A percentile compares a stretch with the other conserved stretches of the same genome.
Conservation (phyloP, 768 basidiomycete species). For the Rhodosporidiobolus odoratus region DNA sequence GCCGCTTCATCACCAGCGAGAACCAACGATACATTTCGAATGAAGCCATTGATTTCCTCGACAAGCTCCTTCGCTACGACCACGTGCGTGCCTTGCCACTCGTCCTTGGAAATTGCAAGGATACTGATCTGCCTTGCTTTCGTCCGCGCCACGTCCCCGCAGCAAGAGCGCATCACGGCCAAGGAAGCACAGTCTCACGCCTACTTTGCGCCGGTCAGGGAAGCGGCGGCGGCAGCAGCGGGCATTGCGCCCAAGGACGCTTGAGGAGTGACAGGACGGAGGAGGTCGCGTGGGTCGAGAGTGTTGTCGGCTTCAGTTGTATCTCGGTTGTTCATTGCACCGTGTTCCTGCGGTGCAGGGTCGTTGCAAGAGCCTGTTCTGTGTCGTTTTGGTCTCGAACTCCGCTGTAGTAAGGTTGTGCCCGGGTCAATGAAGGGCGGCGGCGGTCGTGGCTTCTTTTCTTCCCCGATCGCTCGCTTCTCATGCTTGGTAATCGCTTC, state of each 20-base stretch:
- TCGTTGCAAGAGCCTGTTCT: too few species aligned
- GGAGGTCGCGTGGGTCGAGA: too few species aligned
- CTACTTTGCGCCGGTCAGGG: conserved; percentile 25
- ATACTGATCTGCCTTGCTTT: background rate
- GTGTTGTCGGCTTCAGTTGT: background rate
- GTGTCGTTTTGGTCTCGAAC: too few species aligned
- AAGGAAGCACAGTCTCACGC: conserved; percentile 83
- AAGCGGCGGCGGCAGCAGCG: background rate
- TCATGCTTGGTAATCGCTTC: too few species aligned
- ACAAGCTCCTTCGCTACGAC: conserved; percentile 86
- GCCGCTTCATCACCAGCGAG: conserved; percentile 87
- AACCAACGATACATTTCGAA: conserved; percentile 87
- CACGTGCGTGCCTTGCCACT: background rate
- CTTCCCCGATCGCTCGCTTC: too few species aligned
- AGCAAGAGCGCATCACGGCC: conserved; percentile 86
- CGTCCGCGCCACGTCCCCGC: background rate
- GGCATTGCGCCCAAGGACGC: background rate
- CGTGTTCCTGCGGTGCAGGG: too few species aligned
- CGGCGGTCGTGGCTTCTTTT: too few species aligned
- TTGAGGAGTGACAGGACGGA: background rate
- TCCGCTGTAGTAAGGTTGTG: too few species aligned
- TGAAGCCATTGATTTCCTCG: conserved; percentile 92
- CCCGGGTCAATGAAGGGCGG: too few species aligned
- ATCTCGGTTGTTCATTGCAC: too few species aligned
- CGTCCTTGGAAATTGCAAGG: too few species aligned